Conservation (phyloP, 169 alveolate species). For the Eimeria necatrix region DNA sequence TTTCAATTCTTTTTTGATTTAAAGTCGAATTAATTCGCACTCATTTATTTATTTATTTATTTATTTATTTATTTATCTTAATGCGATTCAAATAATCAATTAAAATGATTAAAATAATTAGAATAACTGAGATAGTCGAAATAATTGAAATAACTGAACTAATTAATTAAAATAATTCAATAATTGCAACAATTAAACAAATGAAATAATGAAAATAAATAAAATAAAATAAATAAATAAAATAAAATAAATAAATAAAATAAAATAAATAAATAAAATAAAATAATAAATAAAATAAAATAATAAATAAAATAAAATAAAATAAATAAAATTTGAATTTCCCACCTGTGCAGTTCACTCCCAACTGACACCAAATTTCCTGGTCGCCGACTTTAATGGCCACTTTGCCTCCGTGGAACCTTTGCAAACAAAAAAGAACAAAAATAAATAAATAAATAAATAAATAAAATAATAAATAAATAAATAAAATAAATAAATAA, state of each 20-base stretch:
- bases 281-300: neutral
- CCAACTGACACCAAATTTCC: conserved; percentile 81
- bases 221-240: neutral
- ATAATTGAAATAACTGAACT: too few species aligned
- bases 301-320: too few species aligned
- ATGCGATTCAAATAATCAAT: too few species aligned
- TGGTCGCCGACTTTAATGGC: conserved; percentile 77
- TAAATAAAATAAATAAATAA: too few species aligned
- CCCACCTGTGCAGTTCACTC: conserved; percentile 81
- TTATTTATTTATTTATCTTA: too few species aligned
- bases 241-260: neutral
- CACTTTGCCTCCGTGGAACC: conserved; percentile 80
- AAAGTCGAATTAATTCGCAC: too few species aligned
- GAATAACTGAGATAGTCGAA: too few species aligned
- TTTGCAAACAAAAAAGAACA: neutral
- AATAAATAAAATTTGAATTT: neutral
- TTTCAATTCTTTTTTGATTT: too few species aligned
- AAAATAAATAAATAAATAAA: neutral
- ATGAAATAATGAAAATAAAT: neutral
- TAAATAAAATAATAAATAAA: neutral
- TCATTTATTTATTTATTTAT: too few species aligned
- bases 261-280: neutral
- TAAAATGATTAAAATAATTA: too few species aligned
- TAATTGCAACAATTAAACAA: too few species aligned
- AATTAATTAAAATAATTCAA: too few species aligned